phyloP scores from a whole-genome alignment of 1,284 basidiomycete species.

The Trichosporon sp. region DNA sequence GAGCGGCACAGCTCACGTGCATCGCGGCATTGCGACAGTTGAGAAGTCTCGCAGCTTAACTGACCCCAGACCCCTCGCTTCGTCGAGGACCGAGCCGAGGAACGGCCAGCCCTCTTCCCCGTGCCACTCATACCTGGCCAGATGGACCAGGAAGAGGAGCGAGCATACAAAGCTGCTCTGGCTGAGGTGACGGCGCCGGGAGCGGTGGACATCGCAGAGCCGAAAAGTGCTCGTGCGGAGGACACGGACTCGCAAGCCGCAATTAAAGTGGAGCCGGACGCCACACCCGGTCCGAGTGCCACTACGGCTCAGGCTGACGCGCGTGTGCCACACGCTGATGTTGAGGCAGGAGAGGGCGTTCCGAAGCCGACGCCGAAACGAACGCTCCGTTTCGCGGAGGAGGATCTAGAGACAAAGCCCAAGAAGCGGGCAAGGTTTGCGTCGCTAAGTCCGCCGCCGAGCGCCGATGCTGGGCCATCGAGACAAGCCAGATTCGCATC shows the following conservation, averaged over 20 bases:
- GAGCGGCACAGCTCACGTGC: too few species aligned
- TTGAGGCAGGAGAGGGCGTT: too few species aligned
- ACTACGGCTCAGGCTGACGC: too few species aligned
- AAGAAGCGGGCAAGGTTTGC: background rate
- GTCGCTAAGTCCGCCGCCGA: background rate
- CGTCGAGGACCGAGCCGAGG: conserved; percentile 19
- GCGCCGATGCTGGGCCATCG: background rate
- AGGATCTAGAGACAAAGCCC: background rate
- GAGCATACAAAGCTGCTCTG: background rate
- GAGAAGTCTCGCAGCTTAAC: background rate
- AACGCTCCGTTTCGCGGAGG: background rate
- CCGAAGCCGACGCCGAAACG: background rate
- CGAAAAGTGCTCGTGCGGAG: too few species aligned
- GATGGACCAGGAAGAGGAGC: conserved; percentile 3
- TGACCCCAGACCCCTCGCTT: conserved; percentile 33
- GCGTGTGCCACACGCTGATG: too few species aligned
- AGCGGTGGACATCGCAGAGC: background rate
- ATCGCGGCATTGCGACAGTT: too few species aligned
- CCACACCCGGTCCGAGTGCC: too few species aligned
- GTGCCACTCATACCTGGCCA: conserved; percentile 23
- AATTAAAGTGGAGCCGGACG: too few species aligned
- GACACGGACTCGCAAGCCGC: too few species aligned
- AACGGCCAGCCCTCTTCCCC: conserved; percentile 13
- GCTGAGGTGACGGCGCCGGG: background rate
- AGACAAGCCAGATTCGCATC: background rate